Conservation (phyloP, 1,284 basidiomycete genomes). For the Trichosporon asahii region DNA sequence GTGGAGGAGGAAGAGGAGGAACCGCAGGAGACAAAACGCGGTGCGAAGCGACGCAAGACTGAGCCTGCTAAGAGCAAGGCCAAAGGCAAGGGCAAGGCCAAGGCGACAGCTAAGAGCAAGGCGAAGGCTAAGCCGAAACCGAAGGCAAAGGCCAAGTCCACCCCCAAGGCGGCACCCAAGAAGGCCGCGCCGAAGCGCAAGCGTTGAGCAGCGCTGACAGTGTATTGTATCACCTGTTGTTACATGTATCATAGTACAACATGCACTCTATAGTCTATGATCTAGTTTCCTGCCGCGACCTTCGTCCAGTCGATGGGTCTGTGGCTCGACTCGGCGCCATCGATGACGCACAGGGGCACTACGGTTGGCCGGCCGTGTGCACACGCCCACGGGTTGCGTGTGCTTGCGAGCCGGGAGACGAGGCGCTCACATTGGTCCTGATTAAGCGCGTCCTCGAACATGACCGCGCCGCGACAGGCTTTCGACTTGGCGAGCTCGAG, state of each 20-base stretch:
- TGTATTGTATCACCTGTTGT: slow-evolving; percentile 8
- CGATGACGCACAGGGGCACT: slow-evolving; percentile 46
- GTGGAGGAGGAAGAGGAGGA: slow-evolving; percentile 5
- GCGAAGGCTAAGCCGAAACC: neutral
- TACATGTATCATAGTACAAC: slow-evolving; percentile 17
- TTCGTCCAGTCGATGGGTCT: slow-evolving; percentile 30
- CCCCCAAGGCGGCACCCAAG: neutral
- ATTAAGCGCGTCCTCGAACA: slow-evolving; percentile 85
- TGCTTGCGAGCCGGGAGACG: slow-evolving; percentile 63
- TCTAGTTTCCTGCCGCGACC: slow-evolving; percentile 11
- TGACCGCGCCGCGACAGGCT: slow-evolving; percentile 89
- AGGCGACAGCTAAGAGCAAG: neutral
- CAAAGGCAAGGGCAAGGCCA: slow-evolving; percentile 4
- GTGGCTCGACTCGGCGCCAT: neutral
- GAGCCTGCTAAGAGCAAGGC: neutral
- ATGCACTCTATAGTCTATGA: slow-evolving; percentile 2
- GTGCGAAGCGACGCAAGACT: neutral
- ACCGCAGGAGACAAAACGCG: neutral
- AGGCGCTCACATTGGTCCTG: slow-evolving; percentile 67
- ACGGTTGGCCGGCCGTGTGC: slow-evolving; percentile 69
- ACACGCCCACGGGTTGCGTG: slow-evolving; percentile 84
- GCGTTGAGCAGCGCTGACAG: neutral
- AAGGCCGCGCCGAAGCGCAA: slow-evolving; percentile 9
- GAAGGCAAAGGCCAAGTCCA: slow-evolving; percentile 8
- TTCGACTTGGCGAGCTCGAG: slow-evolving; percentile 84